Conservation (phyloP, 257 asterid species). For the Nicotiana sylvestris region DNA sequence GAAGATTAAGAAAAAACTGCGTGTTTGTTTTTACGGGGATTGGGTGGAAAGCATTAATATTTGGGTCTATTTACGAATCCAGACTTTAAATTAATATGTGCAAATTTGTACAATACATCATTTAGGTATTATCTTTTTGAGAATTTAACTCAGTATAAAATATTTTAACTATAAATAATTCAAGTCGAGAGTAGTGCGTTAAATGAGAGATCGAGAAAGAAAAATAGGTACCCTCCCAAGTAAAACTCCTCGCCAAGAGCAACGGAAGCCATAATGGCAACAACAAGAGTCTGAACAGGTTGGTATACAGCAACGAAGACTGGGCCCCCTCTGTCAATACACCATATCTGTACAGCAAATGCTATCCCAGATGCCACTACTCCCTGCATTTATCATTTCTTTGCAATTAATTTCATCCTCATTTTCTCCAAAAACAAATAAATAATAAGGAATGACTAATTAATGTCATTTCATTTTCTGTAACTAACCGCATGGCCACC, state of each 20-base stretch:
- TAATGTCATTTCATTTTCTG: slow-evolving; percentile 11
- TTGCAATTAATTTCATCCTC: too few relatives aligned
- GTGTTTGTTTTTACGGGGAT: neutral
- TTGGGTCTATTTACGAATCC: too few relatives aligned
- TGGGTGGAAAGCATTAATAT: neutral
- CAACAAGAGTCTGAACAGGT: slow-evolving; percentile 96
- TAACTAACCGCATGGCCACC: neutral
- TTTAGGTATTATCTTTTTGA: too few relatives aligned
- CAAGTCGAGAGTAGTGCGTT: neutral
- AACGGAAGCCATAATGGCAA: slow-evolving; percentile 71
- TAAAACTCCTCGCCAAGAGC: slow-evolving; percentile 79
- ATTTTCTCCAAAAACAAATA: too few relatives aligned
- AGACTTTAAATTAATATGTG: neutral
- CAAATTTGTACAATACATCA: too few relatives aligned
- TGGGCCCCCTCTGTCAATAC: slow-evolving; percentile 96
- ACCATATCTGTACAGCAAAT: slow-evolving; percentile 99
- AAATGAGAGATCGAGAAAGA: neutral
- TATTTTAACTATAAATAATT: too few relatives aligned
- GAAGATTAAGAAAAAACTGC: neutral
- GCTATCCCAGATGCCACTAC: slow-evolving; percentile 98
- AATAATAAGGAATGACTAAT: neutral
- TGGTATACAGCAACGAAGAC: slow-evolving; percentile 97
- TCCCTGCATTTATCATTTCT: slow-evolving; percentile 47
- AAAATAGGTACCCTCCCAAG: slow-evolving; percentile 71
- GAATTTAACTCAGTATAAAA: neutral